Conservation (phyloP, 192 early-diverging fungal genomes). For the Entomortierella beljakovae region DNA sequence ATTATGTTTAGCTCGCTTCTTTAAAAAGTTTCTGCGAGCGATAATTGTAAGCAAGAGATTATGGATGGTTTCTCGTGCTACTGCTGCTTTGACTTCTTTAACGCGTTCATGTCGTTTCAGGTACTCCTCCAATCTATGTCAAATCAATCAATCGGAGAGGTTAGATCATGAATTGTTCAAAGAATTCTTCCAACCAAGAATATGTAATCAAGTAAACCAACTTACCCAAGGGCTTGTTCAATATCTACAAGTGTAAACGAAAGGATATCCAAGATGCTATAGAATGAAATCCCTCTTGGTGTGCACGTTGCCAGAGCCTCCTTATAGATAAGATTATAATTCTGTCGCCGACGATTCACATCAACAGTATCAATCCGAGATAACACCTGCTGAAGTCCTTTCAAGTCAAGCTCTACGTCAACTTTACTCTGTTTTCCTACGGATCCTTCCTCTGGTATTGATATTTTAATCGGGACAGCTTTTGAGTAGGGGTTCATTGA, state of each 20-base stretch:
- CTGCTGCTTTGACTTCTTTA: constrained; percentile 37
- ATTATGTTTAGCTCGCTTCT: constrained; percentile 37
- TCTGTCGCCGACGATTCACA: constrained; percentile 23
- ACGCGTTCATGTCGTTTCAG: constrained; percentile 41
- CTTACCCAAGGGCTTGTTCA: constrained; percentile 46
- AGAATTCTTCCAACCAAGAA: background rate
- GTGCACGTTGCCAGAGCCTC: constrained; percentile 34
- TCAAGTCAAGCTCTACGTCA: constrained; percentile 16
- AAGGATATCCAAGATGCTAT: constrained; percentile 40
- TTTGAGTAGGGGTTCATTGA: constrained; percentile 49
- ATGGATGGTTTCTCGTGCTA: constrained; percentile 46
- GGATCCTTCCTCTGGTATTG: background rate
- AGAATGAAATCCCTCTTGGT: constrained; percentile 36
- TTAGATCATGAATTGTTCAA: no score
- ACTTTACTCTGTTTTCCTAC: constrained; percentile 2
- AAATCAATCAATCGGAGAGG: no score
- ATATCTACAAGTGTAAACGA: constrained; percentile 42
- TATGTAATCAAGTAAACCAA: background rate
- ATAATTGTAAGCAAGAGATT: constrained; percentile 44
- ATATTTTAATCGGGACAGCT: constrained; percentile 37
- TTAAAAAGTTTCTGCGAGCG: constrained; percentile 43
- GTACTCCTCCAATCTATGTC: constrained; percentile 42
- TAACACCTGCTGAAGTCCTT: constrained; percentile 28
- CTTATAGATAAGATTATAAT: constrained; percentile 40
- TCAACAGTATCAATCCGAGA: constrained; percentile 31